Evolutionary conservation across 495 filamentous ascomycete species (phyloP), one percentile per base, ranked within the genome.

Genomic region (Durotheca rogersii): DNA sequence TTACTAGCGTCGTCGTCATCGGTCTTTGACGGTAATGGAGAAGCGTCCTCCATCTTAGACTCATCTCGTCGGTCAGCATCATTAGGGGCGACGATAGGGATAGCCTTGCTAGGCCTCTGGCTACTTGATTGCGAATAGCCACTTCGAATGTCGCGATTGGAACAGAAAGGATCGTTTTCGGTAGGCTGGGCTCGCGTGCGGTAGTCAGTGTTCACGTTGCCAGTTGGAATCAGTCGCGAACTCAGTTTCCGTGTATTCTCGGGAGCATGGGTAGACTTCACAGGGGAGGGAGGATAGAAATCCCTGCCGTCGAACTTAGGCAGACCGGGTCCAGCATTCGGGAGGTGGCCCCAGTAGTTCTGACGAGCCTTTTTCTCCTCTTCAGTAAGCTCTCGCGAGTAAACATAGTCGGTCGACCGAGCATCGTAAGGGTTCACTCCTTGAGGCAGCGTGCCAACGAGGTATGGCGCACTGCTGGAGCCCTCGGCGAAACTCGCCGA

Each of bases 301-400:
- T 80, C 69, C 58, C 77, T 77, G 1, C 78, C 78, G 40, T 81
- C 77, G 41, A 72, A 81, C 54, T 77, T 80, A 23, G 78, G 78
- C 12, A 81, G 55, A 10, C 76, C 74, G n/a, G 55, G 59, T 29
- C 67, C 62, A 15, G 61, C 60, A 38, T 57, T 67, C 32, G 73
- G 65, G 14, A 72, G 67, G 11, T 69, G 67, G 27, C 74, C 76
- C 76, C 76, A 80, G 50, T 80, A 80, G 31, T 77, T 50, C 36
- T 64, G 63, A 30, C 77, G 65, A 18, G 78, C 74, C 15, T 71
- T 68, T 15, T 67, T 63, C 53, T 80, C 78, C 12, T 72, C 75
- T 0, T 72, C 65, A 5, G 73, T 80, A 31, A 80, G 49, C 6
- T 67, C 62, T 41, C 77, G 60, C 15, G 58, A 62, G 52, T 80